Evolutionary conservation across 768 basidiomycete species (phyloP).

Genomic region (Boletus rubropictus): DNA sequence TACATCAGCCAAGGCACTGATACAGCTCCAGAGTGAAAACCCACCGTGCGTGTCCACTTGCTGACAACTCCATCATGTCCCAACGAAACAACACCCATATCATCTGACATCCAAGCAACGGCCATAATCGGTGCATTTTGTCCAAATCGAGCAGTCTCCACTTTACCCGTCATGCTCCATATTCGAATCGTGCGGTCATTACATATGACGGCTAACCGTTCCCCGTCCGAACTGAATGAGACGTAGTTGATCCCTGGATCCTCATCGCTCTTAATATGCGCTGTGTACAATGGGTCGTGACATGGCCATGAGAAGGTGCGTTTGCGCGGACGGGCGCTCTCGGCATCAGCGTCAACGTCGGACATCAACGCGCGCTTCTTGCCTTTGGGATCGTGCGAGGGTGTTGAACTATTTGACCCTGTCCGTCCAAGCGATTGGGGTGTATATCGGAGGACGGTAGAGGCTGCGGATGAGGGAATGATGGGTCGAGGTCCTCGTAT

Average conservation of each 20-base stretch:
- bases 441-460: slow-evolving; percentile 31
- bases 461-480: slow-evolving; percentile 25
- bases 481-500: slow-evolving; percentile 30
- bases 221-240: slow-evolving; percentile 49
- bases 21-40: slow-evolving; percentile 14
- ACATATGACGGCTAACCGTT: slow-evolving; percentile 54
- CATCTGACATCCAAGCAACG: slow-evolving; percentile 56
- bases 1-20: background rate
- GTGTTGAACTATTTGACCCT: slow-evolving; percentile 23
- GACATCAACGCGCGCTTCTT: slow-evolving; percentile 36
- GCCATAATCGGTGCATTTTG: slow-evolving; percentile 46
- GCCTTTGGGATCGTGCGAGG: slow-evolving; percentile 27
- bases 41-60: slow-evolving; percentile 54
- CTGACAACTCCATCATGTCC: slow-evolving; percentile 52
- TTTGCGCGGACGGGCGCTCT: slow-evolving; percentile 31
- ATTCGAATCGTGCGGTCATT: slow-evolving; percentile 58
- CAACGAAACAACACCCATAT: slow-evolving; percentile 52
- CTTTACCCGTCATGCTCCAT: slow-evolving; percentile 44
- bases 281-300: slow-evolving; percentile 34
- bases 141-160: slow-evolving; percentile 52
- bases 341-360: slow-evolving; percentile 20
- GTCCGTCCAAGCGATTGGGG: slow-evolving; percentile 12
- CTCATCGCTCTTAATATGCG: slow-evolving; percentile 41
- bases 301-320: slow-evolving; percentile 45
- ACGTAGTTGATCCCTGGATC: slow-evolving; percentile 44